A percentile compares a stretch with the other conserved stretches of the same genome.
These are phyloP conservation scores for Globisporangium barbulae DNA, from an alignment of 352 stramenopile species.

Conservation along the genomic window DNA sequence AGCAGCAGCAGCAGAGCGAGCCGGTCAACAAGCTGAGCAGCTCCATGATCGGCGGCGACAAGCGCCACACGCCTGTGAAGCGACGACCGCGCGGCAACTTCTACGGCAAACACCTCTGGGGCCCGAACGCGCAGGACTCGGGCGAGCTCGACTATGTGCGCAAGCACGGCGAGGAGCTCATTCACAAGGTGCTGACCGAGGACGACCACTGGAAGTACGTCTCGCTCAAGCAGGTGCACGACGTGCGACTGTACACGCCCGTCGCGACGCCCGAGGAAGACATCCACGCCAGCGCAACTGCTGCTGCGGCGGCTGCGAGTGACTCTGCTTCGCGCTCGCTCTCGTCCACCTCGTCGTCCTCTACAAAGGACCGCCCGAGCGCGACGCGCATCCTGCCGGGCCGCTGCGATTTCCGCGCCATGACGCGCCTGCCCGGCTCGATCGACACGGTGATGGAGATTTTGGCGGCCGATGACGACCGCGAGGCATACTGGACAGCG, in stretches of 20 bases:
- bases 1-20: neutral
- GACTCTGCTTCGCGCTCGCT: slow-evolving; percentile 26
- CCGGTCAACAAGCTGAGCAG: slow-evolving; percentile 7
- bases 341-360: slow-evolving; percentile 20
- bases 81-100: slow-evolving; percentile 23
- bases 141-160: slow-evolving; percentile 58
- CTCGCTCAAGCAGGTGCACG: slow-evolving; percentile 50
- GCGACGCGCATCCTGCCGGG: slow-evolving; percentile 19
- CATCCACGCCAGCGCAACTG: slow-evolving; percentile 1
- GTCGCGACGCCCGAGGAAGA: slow-evolving; percentile 20
- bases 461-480: slow-evolving; percentile 49
- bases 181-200: slow-evolving; percentile 37
- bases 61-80: slow-evolving; percentile 8
- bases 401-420: slow-evolving; percentile 61
- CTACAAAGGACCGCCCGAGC: slow-evolving; percentile 15
- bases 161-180: slow-evolving; percentile 44
- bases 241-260: slow-evolving; percentile 68
- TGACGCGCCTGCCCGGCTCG: slow-evolving; percentile 57
- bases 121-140: slow-evolving; percentile 22
- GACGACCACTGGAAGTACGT: slow-evolving; percentile 53
- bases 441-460: slow-evolving; percentile 57
- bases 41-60: slow-evolving; percentile 6
- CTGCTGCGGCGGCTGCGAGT: slow-evolving; percentile 1
- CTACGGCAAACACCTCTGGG: slow-evolving; percentile 44
- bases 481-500: slow-evolving; percentile 71